phyloP scores from a whole-genome alignment of 129 eudicot species.

The Ambrosia trifida region DNA sequence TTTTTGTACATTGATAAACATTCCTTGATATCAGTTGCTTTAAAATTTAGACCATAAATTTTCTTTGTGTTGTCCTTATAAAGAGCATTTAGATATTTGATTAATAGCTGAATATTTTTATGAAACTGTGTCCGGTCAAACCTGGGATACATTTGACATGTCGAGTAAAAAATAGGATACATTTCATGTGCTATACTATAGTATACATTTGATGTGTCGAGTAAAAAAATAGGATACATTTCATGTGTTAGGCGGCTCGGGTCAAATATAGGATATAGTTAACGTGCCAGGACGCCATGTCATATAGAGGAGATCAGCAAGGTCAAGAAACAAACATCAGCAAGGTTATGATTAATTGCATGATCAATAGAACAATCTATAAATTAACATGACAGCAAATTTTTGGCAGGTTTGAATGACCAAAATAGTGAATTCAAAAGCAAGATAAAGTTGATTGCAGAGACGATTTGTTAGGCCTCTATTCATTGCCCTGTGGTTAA shows the following conservation, averaged over 20 bases:
- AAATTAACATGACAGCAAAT: not conserved
- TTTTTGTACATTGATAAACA: not conserved
- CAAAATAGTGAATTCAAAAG: not conserved
- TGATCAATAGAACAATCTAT: not conserved
- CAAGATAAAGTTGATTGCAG: not conserved
- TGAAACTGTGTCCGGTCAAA: not conserved
- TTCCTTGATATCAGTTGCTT: constrained; percentile 7
- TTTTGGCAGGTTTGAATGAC: not conserved
- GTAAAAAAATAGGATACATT: constrained; percentile 5
- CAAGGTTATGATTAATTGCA: not conserved
- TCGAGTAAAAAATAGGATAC: not conserved
- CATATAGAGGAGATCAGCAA: no score
- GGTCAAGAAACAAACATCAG: constrained; percentile 4
- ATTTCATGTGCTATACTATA: not conserved
- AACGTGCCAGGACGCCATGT: no score
- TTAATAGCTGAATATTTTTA: not conserved
- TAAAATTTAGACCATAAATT: not conserved
- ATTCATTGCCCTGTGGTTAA: not conserved
- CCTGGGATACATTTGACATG: not conserved
- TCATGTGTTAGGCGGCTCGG: not conserved
- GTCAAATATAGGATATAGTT: not conserved
- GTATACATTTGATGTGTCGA: not conserved
- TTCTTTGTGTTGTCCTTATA: not conserved
- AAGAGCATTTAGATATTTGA: constrained; percentile 13
- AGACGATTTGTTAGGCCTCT: not conserved